Base-by-base conservation (phyloP, 768 basidiomycete genomes). In the Naganishia friedmannii region DNA sequence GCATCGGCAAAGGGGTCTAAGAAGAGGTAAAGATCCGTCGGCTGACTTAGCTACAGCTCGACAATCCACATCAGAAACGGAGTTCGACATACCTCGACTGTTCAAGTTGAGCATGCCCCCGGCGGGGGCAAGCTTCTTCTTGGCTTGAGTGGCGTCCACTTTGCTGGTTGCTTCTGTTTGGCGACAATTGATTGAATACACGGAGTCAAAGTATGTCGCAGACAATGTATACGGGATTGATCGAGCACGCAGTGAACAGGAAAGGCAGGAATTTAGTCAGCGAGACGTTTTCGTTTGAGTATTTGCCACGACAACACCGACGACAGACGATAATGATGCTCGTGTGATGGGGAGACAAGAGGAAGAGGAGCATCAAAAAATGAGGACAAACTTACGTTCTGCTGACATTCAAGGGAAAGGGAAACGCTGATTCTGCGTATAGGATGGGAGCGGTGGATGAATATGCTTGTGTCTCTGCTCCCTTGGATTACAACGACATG, bases 1-100 rank as follows among this genome's bases (percentile, higher is more conserved):
- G 91, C 90, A 83, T 93, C 93, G 85, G 90, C 91, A 86, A 95
- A 95, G 85, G 93, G 93, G 87, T 95, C 93, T 93, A 65, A 57
- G 29, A 54, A 32, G 42, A 42, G 15, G 15, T 42, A 42, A 42
- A 10, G 15, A 42, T 8, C 9, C 7, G 42, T 10, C 34, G 42
- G 15, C 7, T 2, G 42, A 42, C 15, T 42, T 42, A 42, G 42
- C 42, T 2, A 13, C 15, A 42, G 2, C 2, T 15, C 42, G 15
- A 8, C 34, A 15, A 2, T 8, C 42, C 15, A 8, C 17, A 23
- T 9, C 26, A 37, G 2, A 2, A 37, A 19, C 17, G 29, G 10
- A n/a, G 17, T 3, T 23, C 13, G 32, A 15, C 70, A 32, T 45
- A 72, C 71, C 71, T 72, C 71, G 66, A 39, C 51, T 54, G 39